Evolutionary conservation across 352 stramenopile species (phyloP), one percentile per base, ranked within the genome.

Genomic region (Phytophthora ohioensis): DNA sequence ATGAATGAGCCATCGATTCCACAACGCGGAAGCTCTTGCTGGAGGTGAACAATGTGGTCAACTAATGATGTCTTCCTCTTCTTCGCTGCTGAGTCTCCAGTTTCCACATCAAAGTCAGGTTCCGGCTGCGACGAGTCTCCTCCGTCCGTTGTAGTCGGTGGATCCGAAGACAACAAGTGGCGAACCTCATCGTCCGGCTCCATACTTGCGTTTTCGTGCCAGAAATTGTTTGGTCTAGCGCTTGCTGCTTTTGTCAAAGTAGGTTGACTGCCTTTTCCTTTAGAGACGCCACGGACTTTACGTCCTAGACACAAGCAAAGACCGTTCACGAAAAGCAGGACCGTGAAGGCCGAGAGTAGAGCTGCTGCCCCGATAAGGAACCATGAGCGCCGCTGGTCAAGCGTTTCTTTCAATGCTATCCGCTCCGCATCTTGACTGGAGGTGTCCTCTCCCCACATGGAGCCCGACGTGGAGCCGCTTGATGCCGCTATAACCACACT

Each of bases 311-410:
- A 64, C 34, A 69, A 46, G 32, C 70, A 78, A 41, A 76, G 73
- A 0, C 57, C 62, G 9, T 68, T 71, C 3, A 73, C 17, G 31
- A 65, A 76, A 31, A 81, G 43, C 12, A 69, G 11, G 6, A 71
- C 36, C 0, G 66, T 65, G 9, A 72, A 66, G 3, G 21, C 66
- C 30, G 48, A 49, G 21, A 78, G 73, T 11, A 73, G 51, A 21
- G 60, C 70, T 43, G 62, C 63, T 32, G 74, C 57, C 11, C 63
- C 62, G 5, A 81, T 76, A 13, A 81, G 42, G 47, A 81, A 81
- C 74, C 74, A 81, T 8, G 74, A 74, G 13, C 74, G 74, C 9
- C 61, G 54, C 35, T 81, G 74, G 31, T 76, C n/a, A 35, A 81
- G 42, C 0, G 74, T 79, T 55, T 81, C 74, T 45, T 70, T 64